These are phyloP conservation scores for Lenzites betulinus DNA, from an alignment of 768 basidiomycete species.

Conservation along the genomic window DNA sequence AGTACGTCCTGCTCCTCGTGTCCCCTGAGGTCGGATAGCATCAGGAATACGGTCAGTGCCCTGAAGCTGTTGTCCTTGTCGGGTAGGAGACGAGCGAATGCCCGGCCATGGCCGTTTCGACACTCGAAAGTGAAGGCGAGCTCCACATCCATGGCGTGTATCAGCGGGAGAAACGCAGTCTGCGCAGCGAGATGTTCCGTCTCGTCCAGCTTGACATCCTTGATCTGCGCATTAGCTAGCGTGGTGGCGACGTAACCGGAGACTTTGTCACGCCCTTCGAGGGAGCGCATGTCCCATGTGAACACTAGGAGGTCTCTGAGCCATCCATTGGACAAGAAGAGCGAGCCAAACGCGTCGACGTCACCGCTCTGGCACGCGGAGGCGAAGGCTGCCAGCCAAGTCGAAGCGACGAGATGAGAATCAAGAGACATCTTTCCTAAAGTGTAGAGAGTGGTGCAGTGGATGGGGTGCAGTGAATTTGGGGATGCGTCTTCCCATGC, in stretches of 20 bases:
- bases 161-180: neutral
- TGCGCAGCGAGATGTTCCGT: constrained; percentile 11
- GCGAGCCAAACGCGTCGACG: neutral
- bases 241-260: constrained; percentile 9
- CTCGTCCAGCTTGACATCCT: constrained; percentile 22
- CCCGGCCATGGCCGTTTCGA: constrained; percentile 34
- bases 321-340: constrained; percentile 27
- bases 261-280: constrained; percentile 25
- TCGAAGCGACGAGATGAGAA: constrained; percentile 9
- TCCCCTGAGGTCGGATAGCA: constrained; percentile 34
- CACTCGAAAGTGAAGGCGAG: constrained; percentile 41
- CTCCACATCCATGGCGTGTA: constrained; percentile 20
- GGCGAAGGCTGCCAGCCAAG: constrained; percentile 21
- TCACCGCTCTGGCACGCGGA: constrained; percentile 14
- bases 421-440: constrained; percentile 2
- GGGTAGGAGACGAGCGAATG: constrained; percentile 37
- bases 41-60: constrained; percentile 30
- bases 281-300: constrained; percentile 28
- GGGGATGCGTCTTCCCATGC: neutral
- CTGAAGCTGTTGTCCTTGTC: constrained; percentile 34
- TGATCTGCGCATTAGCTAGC: constrained; percentile 13
- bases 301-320: constrained; percentile 29
- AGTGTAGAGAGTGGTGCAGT: neutral
- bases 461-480: no score
- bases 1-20: constrained; percentile 32